Evolutionary conservation across 164 flowering plant genomes (phyloP).

Genomic region (Cinnamomum micranthum): DNA sequence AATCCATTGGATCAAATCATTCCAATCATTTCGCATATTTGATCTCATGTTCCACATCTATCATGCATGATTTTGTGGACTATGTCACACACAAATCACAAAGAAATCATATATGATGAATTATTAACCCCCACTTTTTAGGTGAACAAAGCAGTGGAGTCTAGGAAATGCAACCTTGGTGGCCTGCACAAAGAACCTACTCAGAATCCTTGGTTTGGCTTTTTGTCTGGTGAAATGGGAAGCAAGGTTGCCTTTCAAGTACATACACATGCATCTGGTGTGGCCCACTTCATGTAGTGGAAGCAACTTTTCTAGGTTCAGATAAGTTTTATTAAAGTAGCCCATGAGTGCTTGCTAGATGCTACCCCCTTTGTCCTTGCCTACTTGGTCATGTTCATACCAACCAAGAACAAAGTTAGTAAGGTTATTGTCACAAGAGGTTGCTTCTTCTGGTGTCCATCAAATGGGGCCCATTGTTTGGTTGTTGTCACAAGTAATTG

Average conservation of each 20-base stretch:
- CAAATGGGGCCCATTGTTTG: too few relatives aligned
- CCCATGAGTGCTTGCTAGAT: conserved; percentile 2
- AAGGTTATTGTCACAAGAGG: background rate
- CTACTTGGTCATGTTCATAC: background rate
- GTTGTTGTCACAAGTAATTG: too few relatives aligned
- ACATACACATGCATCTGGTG: conserved; percentile 5
- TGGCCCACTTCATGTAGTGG: conserved; percentile 15
- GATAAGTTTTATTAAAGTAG: conserved; percentile 11
- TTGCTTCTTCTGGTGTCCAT: background rate
- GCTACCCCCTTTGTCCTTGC: conserved; percentile 8
- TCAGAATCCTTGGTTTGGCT: conserved; percentile 28
- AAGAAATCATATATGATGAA: background rate
- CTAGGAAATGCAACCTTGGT: conserved; percentile 26
- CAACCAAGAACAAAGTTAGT: background rate
- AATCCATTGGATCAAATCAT: conserved; percentile 20
- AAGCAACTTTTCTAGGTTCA: conserved; percentile 11
- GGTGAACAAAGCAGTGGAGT: conserved; percentile 22
- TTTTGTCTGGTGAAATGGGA: conserved; percentile 27
- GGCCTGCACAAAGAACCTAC: conserved; percentile 31
- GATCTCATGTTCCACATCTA: background rate
- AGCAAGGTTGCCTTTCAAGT: conserved; percentile 23
- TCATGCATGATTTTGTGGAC: too few relatives aligned
- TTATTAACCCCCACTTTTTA: background rate
- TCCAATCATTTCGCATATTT: background rate
- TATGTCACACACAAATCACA: background rate